Percentiles rank a stretch among this genome's conserved stretches.
phyloP scores from a whole-genome alignment of 2,329 filamentous ascomycete genomes.

The Drechslerella dactyloides region DNA sequence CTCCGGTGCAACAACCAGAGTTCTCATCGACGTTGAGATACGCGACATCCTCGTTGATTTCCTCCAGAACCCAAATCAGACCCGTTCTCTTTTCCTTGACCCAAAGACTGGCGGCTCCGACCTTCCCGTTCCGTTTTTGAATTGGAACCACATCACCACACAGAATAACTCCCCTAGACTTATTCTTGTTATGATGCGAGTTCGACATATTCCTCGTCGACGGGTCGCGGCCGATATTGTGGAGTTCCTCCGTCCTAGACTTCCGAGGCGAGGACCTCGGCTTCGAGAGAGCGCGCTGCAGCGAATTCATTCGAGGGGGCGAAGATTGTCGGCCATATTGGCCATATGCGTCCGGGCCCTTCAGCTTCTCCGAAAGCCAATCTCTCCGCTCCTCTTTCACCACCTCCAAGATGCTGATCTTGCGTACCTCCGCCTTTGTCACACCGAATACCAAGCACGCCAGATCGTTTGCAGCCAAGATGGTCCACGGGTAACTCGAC shows the following conservation, averaged over 20 bases:
- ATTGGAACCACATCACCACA: slow-evolving; percentile 99
- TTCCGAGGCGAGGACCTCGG: slow-evolving; percentile 27
- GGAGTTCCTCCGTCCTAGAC: slow-evolving; percentile 32
- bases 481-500: slow-evolving; percentile 87
- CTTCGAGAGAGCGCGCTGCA: slow-evolving; percentile 41
- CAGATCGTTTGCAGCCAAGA: slow-evolving; percentile 92
- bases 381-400: slow-evolving; percentile 85
- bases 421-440: slow-evolving; percentile 91
- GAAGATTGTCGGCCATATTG: slow-evolving; percentile 35
- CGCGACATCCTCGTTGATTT: slow-evolving; percentile 93
- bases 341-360: slow-evolving; percentile 65
- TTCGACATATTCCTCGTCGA: slow-evolving; percentile 39
- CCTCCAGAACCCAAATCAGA: slow-evolving; percentile 95
- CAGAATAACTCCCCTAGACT: slow-evolving; percentile 84
- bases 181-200: slow-evolving; percentile 71
- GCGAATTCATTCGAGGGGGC: slow-evolving; percentile 34
- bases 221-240: slow-evolving; percentile 43
- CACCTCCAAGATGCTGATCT: slow-evolving; percentile 92
- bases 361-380: slow-evolving; percentile 87
- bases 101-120: slow-evolving; percentile 93
- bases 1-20: slow-evolving; percentile 7
- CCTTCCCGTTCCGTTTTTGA: slow-evolving; percentile 89
- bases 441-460: slow-evolving; percentile 99
- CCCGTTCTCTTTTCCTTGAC: slow-evolving; percentile 96
- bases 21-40: slow-evolving; percentile 61